Percentiles rank a stretch among this genome's conserved stretches.
Evolutionary conservation across 2,329 filamentous ascomycete species (phyloP).

Genomic region (Monosporascus ibericus): DNA sequence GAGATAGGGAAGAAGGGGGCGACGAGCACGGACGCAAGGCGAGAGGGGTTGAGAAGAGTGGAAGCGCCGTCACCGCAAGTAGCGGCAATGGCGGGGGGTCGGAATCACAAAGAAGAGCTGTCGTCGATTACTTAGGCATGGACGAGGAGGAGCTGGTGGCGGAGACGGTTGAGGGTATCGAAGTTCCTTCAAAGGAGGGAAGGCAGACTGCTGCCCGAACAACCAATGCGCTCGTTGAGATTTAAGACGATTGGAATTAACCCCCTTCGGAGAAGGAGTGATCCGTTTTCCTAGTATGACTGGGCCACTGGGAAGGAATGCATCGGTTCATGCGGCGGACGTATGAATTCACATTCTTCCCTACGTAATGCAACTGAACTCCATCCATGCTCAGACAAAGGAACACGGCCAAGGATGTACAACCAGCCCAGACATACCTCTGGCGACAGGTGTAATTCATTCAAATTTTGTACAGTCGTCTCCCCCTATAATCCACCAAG

Average conservation of each 20-base stretch:
- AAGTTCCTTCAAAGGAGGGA: neutral
- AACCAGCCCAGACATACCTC: conserved; percentile 10
- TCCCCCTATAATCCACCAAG: neutral
- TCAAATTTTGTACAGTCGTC: conserved; percentile 15
- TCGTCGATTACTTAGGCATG: neutral
- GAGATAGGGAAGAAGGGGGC: neutral
- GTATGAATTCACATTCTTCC: neutral
- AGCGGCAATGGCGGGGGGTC: neutral
- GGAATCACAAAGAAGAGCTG: neutral
- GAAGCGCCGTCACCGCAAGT: neutral
- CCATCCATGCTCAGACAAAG: conserved; percentile 18
- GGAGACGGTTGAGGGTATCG: neutral
- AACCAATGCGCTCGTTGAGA: neutral
- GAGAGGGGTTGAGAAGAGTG: neutral
- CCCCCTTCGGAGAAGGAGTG: too few species aligned
- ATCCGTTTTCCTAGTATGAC: too few species aligned
- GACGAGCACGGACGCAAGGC: neutral
- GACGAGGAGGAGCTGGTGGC: neutral
- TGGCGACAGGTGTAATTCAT: conserved; percentile 15
- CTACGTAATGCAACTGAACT: conserved; percentile 9
- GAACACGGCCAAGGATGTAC: conserved; percentile 17
- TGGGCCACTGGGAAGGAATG: neutral
- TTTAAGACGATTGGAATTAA: neutral
- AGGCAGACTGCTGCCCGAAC: neutral
- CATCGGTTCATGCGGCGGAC: neutral